Percentiles rank a stretch among this genome's conserved stretches.
phyloP scores from a whole-genome alignment of 371 early-diverging fungal species.

The Mortierella sp. region DNA sequence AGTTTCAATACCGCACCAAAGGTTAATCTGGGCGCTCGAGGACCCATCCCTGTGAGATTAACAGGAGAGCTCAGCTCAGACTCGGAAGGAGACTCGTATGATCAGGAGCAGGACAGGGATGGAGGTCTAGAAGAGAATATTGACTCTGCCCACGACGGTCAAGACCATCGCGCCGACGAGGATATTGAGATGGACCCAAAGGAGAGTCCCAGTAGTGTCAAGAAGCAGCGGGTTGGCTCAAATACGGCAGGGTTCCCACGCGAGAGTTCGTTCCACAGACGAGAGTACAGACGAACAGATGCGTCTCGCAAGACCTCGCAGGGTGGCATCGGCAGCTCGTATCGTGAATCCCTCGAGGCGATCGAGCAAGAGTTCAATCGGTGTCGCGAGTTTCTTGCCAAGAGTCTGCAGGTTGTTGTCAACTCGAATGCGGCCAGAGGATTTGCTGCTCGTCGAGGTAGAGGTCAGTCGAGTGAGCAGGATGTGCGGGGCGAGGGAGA shows the following conservation, averaged over 20 bases:
- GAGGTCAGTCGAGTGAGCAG: background rate
- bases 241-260: background rate
- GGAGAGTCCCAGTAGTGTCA: slow-evolving; percentile 4
- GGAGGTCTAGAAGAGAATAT: background rate
- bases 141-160: background rate
- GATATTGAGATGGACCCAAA: slow-evolving; percentile 28
- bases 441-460: slow-evolving; percentile 4
- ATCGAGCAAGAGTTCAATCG: slow-evolving; percentile 45
- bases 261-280: background rate
- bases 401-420: slow-evolving; percentile 43
- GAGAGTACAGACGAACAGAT: slow-evolving; percentile 11
- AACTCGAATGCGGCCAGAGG: slow-evolving; percentile 45
- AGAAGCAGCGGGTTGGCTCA: slow-evolving; percentile 31
- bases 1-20: slow-evolving; percentile 16
- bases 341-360: slow-evolving; percentile 26
- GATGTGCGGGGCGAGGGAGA: slow-evolving; percentile 32
- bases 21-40: background rate
- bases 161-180: slow-evolving; percentile 19
- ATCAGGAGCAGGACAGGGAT: slow-evolving; percentile 9
- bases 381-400: slow-evolving; percentile 41
- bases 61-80: background rate
- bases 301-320: background rate
- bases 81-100: slow-evolving; percentile 17
- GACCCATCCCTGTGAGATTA: background rate
- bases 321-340: slow-evolving; percentile 2